Percentiles rank a stretch among this genome's conserved stretches.
Evolutionary conservation across 192 early-diverging fungal genomes (phyloP).

Genomic region (Dispira simplex): DNA sequence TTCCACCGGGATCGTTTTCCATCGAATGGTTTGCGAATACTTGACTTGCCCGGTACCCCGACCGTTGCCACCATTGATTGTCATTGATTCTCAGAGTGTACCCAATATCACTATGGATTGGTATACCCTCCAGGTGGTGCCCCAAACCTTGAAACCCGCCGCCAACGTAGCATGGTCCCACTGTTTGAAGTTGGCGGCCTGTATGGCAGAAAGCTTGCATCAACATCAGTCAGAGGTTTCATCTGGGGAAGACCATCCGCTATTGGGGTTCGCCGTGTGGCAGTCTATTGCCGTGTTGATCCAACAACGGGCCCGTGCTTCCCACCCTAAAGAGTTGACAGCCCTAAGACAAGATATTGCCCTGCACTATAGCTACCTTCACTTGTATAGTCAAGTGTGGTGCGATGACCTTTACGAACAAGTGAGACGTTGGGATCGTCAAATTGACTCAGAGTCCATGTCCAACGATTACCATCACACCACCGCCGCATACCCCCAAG

Average conservation of each 20-base stretch:
- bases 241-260: not conserved
- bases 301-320: not conserved
- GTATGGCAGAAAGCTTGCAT: not conserved
- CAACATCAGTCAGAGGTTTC: not conserved
- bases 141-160: too few species aligned
- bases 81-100: not conserved
- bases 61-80: not conserved
- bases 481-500: too few species aligned
- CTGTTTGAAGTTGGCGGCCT: not conserved
- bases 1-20: slow-evolving; percentile 1
- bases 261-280: slow-evolving; percentile 5
- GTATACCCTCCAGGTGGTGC: not conserved
- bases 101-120: not conserved
- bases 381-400: not conserved
- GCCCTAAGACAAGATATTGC: slow-evolving; percentile 1
- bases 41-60: not conserved
- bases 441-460: too few species aligned
- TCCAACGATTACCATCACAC: too few species aligned
- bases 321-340: not conserved
- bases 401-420: not conserved
- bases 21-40: slow-evolving; percentile 2
- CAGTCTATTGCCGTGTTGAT: slow-evolving; percentile 8
- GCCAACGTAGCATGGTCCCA: slow-evolving; percentile 4
- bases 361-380: slow-evolving; percentile 2
- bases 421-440: not conserved